Percentiles rank a stretch among this genome's conserved stretches.
These are phyloP conservation scores for Ophiorrhiza pumila DNA, from an alignment of 257 asterid genomes.

Conservation along the genomic window DNA sequence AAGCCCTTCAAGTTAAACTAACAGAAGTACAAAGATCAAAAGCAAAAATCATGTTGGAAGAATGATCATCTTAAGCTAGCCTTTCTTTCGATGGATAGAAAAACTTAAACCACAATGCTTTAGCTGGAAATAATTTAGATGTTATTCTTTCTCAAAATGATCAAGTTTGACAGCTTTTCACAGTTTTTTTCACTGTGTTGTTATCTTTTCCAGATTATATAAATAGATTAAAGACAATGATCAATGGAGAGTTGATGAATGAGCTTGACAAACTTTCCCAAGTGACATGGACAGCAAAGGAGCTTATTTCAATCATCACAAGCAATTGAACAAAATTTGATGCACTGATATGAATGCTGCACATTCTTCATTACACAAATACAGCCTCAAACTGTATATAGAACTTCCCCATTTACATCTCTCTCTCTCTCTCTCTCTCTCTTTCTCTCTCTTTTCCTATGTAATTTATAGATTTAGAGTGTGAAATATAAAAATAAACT, in stretches of 20 bases:
- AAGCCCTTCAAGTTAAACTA: not conserved
- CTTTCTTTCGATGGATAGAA: not conserved
- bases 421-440: not conserved
- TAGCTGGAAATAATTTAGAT: not conserved
- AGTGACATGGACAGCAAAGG: constrained; percentile 70
- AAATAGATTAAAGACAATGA: constrained; percentile 14
- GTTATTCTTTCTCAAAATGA: not conserved
- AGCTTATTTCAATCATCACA: constrained; percentile 43
- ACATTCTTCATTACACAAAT: not conserved
- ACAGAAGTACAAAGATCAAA: not conserved
- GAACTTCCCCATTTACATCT: not conserved
- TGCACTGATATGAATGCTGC: not conserved
- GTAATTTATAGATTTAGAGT: not conserved
- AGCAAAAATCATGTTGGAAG: too few relatives aligned
- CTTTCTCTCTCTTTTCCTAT: not conserved
- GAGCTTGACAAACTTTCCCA: constrained; percentile 45
- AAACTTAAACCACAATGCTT: too few relatives aligned
- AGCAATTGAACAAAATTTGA: constrained; percentile 10
- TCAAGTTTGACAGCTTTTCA: not conserved
- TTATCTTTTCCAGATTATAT: constrained; percentile 41
- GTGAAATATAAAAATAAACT: not conserved
- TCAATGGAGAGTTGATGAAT: constrained; percentile 31
- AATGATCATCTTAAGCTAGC: not conserved
- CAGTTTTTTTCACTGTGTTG: not conserved
- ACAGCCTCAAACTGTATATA: not conserved